Conservation (phyloP, 371 early-diverging fungal species). For the Choanephora cucurbitarum region DNA sequence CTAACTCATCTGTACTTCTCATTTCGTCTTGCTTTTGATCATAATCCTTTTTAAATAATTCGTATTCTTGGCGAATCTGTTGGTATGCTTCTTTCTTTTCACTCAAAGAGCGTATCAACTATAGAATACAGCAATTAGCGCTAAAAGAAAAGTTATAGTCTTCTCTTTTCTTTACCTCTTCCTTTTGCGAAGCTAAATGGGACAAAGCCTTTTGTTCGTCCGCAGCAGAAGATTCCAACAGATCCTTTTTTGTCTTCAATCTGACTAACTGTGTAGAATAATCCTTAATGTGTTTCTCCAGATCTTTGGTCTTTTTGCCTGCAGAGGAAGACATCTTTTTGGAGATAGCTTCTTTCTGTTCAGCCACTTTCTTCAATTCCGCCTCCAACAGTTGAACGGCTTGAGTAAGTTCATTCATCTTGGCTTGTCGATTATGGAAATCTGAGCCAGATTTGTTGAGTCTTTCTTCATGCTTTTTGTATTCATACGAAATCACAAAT, state of each 20-base stretch:
- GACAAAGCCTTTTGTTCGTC: slow-evolving; percentile 71
- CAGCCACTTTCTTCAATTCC: slow-evolving; percentile 51
- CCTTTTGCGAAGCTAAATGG: slow-evolving; percentile 33
- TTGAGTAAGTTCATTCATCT: slow-evolving; percentile 33
- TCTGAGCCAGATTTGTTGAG: slow-evolving; percentile 45
- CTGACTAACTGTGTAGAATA: slow-evolving; percentile 76
- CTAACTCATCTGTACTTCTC: slow-evolving; percentile 77
- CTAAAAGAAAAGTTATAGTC: not conserved
- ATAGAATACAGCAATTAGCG: slow-evolving; percentile 3
- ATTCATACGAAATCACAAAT: slow-evolving; percentile 84
- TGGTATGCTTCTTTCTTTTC: slow-evolving; percentile 57
- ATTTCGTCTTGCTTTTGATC: slow-evolving; percentile 70
- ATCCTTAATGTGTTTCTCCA: slow-evolving; percentile 75
- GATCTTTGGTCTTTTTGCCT: slow-evolving; percentile 61
- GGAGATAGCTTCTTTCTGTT: slow-evolving; percentile 45
- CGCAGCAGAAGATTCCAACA: slow-evolving; percentile 68
- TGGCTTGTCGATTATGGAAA: slow-evolving; percentile 31
- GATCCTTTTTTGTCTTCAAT: slow-evolving; percentile 77
- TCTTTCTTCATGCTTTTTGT: slow-evolving; percentile 57
- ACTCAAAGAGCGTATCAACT: slow-evolving; percentile 53
- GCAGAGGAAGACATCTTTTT: slow-evolving; percentile 47
- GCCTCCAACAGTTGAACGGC: slow-evolving; percentile 35
- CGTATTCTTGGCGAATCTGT: slow-evolving; percentile 58
- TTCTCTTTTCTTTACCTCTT: slow-evolving; percentile 41
- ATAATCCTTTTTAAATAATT: slow-evolving; percentile 58